Conservation (phyloP, 345 rosid species). For the Garcia nutans region DNA sequence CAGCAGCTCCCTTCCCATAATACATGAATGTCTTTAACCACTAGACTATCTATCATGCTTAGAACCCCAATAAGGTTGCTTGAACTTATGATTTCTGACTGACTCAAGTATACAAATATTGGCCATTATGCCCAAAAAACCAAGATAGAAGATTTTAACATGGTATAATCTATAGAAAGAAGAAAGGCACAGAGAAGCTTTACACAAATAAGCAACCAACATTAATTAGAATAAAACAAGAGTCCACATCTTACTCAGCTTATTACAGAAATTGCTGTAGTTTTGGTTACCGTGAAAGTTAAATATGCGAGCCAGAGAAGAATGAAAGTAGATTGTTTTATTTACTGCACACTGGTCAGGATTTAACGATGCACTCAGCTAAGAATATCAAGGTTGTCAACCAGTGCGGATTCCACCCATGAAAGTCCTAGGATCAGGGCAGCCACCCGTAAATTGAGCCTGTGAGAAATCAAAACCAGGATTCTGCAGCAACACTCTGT, state of each 20-base stretch:
- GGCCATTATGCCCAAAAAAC: not conserved
- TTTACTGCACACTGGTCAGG: slow-evolving; percentile 10
- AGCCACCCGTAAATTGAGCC: slow-evolving; percentile 79
- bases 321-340: not conserved
- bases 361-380: not conserved
- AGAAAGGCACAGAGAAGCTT: not conserved
- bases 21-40: not conserved
- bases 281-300: not conserved
- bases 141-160: not conserved
- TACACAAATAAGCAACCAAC: not conserved
- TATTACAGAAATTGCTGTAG: not conserved
- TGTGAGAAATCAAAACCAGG: slow-evolving; percentile 98
- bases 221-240: not conserved
- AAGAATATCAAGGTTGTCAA: slow-evolving; percentile 26
- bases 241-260: not conserved
- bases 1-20: too few relatives aligned
- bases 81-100: not conserved
- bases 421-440: slow-evolving; percentile 91
- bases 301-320: not conserved
- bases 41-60: not conserved
- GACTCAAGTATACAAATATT: not conserved
- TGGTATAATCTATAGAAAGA: not conserved
- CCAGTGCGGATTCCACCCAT: slow-evolving; percentile 81
- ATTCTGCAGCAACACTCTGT: slow-evolving; percentile 51
- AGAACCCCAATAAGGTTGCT: not conserved